Conservation (phyloP, 1,284 basidiomycete genomes). For the Farysia itapuensis region DNA sequence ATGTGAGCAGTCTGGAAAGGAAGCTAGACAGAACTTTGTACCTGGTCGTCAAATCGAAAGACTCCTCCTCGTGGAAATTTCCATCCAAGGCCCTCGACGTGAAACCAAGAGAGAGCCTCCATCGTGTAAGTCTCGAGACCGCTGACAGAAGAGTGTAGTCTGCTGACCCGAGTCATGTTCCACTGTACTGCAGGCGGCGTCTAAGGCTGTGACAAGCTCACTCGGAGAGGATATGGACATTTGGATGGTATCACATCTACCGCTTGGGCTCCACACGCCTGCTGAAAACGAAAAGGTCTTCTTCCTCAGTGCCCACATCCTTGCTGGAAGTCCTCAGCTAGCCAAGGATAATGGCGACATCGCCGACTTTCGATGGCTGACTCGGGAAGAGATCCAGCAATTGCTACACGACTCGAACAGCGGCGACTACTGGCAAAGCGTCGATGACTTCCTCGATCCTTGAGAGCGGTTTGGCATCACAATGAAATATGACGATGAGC, state of each 20-base stretch:
- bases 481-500: too few species aligned
- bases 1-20: constrained; percentile 74
- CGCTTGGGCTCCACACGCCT: constrained; percentile 41
- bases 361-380: constrained; percentile 82
- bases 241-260: constrained; percentile 54
- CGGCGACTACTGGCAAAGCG: constrained; percentile 71
- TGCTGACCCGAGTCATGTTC: constrained; percentile 1
- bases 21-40: constrained; percentile 82
- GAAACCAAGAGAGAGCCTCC: constrained; percentile 25
- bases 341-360: constrained; percentile 58
- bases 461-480: constrained; percentile 8
- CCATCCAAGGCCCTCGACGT: constrained; percentile 30
- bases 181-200: constrained; percentile 27
- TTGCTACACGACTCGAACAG: constrained; percentile 63
- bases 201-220: constrained; percentile 22
- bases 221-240: constrained; percentile 53
- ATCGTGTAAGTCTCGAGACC: constrained; percentile 12
- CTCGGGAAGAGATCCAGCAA: constrained; percentile 78
- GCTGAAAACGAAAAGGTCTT: constrained; percentile 37
- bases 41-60: constrained; percentile 68
- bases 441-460: constrained; percentile 71
- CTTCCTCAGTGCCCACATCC: constrained; percentile 46
- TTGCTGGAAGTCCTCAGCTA: constrained; percentile 43
- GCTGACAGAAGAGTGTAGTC: too few species aligned
- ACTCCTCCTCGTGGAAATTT: constrained; percentile 27